phyloP scores from a whole-genome alignment of 2,329 filamentous ascomycete species.

The Colletotrichum sp. region DNA sequence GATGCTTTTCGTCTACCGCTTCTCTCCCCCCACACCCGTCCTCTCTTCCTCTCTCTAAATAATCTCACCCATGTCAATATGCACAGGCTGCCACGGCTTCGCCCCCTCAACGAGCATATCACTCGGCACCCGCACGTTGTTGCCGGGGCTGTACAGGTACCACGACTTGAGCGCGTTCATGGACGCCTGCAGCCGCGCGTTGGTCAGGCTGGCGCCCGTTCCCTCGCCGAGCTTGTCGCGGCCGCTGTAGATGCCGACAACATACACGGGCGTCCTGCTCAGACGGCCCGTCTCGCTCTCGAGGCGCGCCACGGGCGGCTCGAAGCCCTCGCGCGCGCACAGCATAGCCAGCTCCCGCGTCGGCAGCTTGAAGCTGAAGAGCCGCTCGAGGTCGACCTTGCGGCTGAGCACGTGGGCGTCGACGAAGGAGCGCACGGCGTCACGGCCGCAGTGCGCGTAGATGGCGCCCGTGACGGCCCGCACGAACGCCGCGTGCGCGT shows the following conservation, averaged over 20 bases:
- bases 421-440: slow-evolving; percentile 83
- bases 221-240: slow-evolving; percentile 91
- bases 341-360: slow-evolving; percentile 83
- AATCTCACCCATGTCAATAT: slow-evolving; percentile 76
- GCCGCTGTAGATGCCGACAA: slow-evolving; percentile 94
- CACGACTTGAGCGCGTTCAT: slow-evolving; percentile 89
- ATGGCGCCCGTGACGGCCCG: slow-evolving; percentile 83
- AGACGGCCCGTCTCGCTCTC: slow-evolving; percentile 88
- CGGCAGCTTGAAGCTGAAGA: slow-evolving; percentile 87
- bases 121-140: slow-evolving; percentile 69
- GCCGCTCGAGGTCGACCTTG: slow-evolving; percentile 73
- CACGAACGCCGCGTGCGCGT: slow-evolving; percentile 77
- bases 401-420: slow-evolving; percentile 82
- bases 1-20: neutral
- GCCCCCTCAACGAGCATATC: slow-evolving; percentile 69
- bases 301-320: slow-evolving; percentile 83
- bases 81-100: slow-evolving; percentile 67
- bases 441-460: slow-evolving; percentile 82
- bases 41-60: slow-evolving; percentile 44
- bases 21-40: neutral
- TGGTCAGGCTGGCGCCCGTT: slow-evolving; percentile 76
- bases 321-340: slow-evolving; percentile 89
- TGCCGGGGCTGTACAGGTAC: slow-evolving; percentile 90
- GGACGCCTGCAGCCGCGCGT: slow-evolving; percentile 79
- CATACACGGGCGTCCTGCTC: slow-evolving; percentile 86